Percentiles rank a stretch among this genome's conserved stretches.
phyloP scores from a whole-genome alignment of 768 basidiomycete genomes.

The Auricularia sp. region DNA sequence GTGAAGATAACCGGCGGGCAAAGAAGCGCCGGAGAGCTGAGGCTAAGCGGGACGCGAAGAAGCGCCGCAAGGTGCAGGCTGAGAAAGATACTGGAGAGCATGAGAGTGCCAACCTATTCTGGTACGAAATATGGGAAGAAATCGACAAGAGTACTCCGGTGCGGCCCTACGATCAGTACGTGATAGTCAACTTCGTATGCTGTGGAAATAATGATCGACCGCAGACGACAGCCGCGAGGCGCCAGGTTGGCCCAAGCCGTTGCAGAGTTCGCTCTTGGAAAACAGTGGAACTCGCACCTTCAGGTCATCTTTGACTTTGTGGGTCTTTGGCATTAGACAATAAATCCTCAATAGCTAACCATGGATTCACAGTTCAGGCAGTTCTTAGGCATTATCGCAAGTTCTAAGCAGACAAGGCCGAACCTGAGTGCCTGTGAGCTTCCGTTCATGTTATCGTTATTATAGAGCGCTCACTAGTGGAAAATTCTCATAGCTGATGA shows the following conservation, averaged over 20 bases:
- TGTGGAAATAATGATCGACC: not conserved
- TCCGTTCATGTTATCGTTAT: constrained; percentile 9
- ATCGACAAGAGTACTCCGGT: not conserved
- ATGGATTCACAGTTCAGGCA: not conserved
- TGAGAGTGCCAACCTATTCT: not conserved
- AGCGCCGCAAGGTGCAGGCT: not conserved
- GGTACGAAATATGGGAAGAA: not conserved
- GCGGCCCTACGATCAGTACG: not conserved
- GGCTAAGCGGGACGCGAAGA: too few relatives aligned
- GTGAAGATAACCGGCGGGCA: constrained; percentile 19
- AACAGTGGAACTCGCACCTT: not conserved
- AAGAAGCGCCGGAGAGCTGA: not conserved
- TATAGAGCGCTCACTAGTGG: constrained; percentile 7
- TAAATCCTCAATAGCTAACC: not conserved
- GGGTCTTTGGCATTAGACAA: not conserved
- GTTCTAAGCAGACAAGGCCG: not conserved
- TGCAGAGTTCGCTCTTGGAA: not conserved
- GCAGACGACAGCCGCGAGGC: not conserved
- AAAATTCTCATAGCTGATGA: constrained; percentile 14
- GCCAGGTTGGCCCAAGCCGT: not conserved
- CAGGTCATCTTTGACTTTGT: not conserved
- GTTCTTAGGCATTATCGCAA: constrained; percentile 1
- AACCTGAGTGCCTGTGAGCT: not conserved
- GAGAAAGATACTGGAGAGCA: not conserved
- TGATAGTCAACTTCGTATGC: not conserved